Conservation (phyloP, 129 eudicot species). For the Arctium minus region DNA sequence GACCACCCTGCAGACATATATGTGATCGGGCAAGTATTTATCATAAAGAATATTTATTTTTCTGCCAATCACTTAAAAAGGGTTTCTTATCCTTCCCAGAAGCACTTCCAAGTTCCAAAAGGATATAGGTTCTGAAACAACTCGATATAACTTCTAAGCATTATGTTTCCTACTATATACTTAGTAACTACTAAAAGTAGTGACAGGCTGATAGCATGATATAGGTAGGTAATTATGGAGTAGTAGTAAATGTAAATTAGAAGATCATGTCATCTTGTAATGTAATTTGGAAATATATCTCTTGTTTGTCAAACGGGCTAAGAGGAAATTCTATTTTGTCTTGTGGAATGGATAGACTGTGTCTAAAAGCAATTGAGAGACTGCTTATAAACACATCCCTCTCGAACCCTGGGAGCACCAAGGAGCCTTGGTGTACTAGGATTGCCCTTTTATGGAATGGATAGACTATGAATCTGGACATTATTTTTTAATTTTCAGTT, state of each 20-base stretch:
- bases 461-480: too few relatives aligned
- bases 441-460: too few relatives aligned
- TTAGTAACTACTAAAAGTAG: too few relatives aligned
- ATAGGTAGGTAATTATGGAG: not conserved
- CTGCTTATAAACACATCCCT: too few relatives aligned
- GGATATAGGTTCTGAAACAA: not conserved
- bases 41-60: not conserved
- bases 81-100: not conserved
- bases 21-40: constrained; percentile 68
- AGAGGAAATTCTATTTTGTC: too few relatives aligned
- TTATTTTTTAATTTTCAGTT: not conserved
- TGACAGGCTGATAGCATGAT: too few relatives aligned
- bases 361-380: too few relatives aligned
- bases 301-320: not conserved
- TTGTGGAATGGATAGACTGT: too few relatives aligned
- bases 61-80: not conserved
- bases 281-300: not conserved
- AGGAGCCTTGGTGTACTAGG: too few relatives aligned
- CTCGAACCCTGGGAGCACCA: too few relatives aligned
- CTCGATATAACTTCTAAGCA: not conserved
- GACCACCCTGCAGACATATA: constrained; percentile 80
- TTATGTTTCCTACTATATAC: too few relatives aligned
- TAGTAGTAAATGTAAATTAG: not conserved
- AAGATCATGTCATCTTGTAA: not conserved
- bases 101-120: not conserved